Conservation (phyloP, 345 rosid species). For the Pugionium cornutum region DNA sequence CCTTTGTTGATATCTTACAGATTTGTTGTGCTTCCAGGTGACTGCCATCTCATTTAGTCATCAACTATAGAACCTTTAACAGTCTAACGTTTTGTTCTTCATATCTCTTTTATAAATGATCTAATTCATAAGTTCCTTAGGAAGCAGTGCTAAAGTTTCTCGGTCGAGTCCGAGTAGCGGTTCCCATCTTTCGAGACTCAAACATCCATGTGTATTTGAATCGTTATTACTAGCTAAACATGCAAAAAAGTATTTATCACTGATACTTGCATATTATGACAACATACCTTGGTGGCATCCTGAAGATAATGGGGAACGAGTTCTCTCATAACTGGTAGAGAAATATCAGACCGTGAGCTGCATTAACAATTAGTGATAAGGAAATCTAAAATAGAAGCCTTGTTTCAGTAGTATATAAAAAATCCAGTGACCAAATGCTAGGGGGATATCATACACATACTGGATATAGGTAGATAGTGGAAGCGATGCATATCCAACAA, state of each 20-base stretch:
- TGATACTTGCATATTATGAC: slow-evolving; percentile 26
- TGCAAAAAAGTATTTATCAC: neutral
- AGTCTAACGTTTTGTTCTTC: slow-evolving; percentile 23
- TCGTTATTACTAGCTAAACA: slow-evolving; percentile 5
- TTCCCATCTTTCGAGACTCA: slow-evolving; percentile 19
- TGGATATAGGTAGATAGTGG: slow-evolving; percentile 87
- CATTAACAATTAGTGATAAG: slow-evolving; percentile 20
- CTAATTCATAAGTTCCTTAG: slow-evolving; percentile 5
- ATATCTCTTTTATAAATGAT: slow-evolving; percentile 7
- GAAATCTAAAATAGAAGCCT: slow-evolving; percentile 26
- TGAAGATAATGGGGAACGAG: slow-evolving; percentile 96
- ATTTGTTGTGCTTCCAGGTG: slow-evolving; percentile 20
- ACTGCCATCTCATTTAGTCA: slow-evolving; percentile 13
- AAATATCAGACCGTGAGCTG: slow-evolving; percentile 94
- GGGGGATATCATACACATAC: slow-evolving; percentile 52
- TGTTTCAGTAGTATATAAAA: slow-evolving; percentile 24
- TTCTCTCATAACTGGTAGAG: slow-evolving; percentile 92
- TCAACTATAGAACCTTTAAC: slow-evolving; percentile 17
- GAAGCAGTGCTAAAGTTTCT: too few relatives aligned
- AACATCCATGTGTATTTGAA: slow-evolving; percentile 19
- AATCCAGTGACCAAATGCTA: slow-evolving; percentile 15
- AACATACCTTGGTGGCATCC: slow-evolving; percentile 79
- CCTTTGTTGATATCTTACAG: slow-evolving; percentile 1
- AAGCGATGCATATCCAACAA: slow-evolving; percentile 92
- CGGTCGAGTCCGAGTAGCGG: too few relatives aligned